Conservation (phyloP, 1,284 basidiomycete genomes). For the Melampsora larici-populina region DNA sequence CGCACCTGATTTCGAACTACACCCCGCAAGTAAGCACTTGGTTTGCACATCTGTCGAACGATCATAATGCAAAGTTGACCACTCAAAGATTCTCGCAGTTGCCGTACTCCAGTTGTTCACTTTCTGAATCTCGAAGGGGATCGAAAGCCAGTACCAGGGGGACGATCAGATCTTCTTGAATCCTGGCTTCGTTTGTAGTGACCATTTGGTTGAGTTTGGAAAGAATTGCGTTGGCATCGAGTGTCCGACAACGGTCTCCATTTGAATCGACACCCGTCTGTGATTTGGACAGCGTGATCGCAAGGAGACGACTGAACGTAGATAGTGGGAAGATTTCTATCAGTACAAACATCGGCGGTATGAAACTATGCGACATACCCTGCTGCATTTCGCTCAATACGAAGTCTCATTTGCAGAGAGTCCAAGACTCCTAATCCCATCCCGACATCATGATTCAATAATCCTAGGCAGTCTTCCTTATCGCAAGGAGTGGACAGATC, state of each 20-base stretch:
- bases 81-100: constrained; percentile 14
- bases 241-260: constrained; percentile 1
- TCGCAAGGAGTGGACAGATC: constrained; percentile 1
- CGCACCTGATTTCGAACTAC: constrained; percentile 37
- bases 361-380: constrained; percentile 21
- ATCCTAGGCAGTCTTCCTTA: constrained; percentile 7
- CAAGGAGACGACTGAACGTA: constrained; percentile 27
- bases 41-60: constrained; percentile 38
- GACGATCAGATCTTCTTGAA: constrained; percentile 39
- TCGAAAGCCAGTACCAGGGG: constrained; percentile 32
- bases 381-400: constrained; percentile 37
- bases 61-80: constrained; percentile 34
- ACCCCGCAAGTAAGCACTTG: constrained; percentile 36
- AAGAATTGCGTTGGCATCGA: constrained; percentile 23
- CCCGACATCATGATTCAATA: constrained; percentile 15
- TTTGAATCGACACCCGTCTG: neutral
- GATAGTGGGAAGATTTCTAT: neutral
- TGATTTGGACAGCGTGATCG: constrained; percentile 20
- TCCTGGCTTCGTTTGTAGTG: neutral
- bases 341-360: neutral
- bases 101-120: constrained; percentile 19
- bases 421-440: constrained; percentile 11
- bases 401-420: constrained; percentile 27
- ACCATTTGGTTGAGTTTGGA: constrained; percentile 18
- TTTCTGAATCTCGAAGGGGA: constrained; percentile 16